Percentiles rank a stretch among this genome's conserved stretches.
Conservation (phyloP, 805 yeast species). For the Monosporozyma servazzii region DNA sequence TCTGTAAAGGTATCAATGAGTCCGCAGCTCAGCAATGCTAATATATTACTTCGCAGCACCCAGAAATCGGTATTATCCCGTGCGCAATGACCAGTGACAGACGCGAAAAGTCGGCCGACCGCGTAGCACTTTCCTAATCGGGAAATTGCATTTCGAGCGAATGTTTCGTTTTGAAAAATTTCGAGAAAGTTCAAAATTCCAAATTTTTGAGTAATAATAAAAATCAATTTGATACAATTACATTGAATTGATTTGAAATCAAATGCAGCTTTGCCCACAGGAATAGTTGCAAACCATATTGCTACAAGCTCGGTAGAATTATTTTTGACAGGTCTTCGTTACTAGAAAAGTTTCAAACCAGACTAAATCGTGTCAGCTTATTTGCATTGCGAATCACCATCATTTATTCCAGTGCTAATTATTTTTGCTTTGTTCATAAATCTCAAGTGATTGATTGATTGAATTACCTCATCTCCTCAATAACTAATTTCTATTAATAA, state of each 20-base stretch:
- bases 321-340: not conserved
- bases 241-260: too few species aligned
- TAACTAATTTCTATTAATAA: not conserved
- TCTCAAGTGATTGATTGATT: too few species aligned
- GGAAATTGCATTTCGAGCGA: not conserved
- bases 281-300: not conserved
- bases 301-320: too few species aligned
- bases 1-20: too few species aligned
- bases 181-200: not conserved
- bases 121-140: not conserved
- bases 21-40: not conserved
- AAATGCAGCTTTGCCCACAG: not conserved
- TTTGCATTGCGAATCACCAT: too few species aligned
- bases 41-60: too few species aligned
- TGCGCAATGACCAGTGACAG: not conserved
- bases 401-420: too few species aligned
- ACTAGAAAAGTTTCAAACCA: not conserved
- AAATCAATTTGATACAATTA: not conserved
- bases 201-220: not conserved
- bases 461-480: not conserved
- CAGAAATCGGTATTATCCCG: not conserved
- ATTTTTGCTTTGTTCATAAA: too few species aligned
- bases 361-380: not conserved
- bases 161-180: not conserved
- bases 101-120: not conserved